These are phyloP conservation scores for Diospyros lotus DNA, from an alignment of 148 eudicot genomes.

Conservation along the genomic window DNA sequence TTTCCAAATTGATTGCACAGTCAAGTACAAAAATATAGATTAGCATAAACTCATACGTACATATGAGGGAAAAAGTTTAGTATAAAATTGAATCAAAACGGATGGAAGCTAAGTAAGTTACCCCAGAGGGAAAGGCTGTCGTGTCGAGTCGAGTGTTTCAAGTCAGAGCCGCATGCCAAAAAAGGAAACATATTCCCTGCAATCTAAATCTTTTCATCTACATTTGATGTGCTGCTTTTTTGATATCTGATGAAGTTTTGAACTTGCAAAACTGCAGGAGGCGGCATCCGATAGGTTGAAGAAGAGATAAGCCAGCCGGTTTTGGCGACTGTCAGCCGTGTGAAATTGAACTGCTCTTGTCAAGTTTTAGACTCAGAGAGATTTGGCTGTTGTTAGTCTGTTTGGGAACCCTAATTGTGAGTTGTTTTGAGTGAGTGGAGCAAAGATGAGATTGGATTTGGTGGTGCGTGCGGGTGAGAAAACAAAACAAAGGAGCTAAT, in stretches of 20 bases:
- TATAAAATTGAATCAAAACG: neutral
- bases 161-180: neutral
- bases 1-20: neutral
- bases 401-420: neutral
- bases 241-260: neutral
- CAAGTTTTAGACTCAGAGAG: neutral
- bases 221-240: neutral
- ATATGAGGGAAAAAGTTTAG: neutral
- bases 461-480: neutral
- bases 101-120: no score
- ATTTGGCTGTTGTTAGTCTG: neutral
- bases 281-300: slow-evolving; percentile 59
- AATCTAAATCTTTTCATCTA: neutral
- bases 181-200: neutral
- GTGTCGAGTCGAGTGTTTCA: no score
- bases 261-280: slow-evolving; percentile 47
- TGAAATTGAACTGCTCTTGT: neutral
- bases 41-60: neutral
- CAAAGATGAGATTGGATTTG: slow-evolving; percentile 5
- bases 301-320: slow-evolving; percentile 20
- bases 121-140: no score
- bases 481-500: no score
- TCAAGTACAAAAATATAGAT: neutral
- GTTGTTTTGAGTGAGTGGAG: neutral
- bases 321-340: slow-evolving; percentile 16